Conservation (phyloP, 768 basidiomycete species). For the Lactifluus subvellereus region DNA sequence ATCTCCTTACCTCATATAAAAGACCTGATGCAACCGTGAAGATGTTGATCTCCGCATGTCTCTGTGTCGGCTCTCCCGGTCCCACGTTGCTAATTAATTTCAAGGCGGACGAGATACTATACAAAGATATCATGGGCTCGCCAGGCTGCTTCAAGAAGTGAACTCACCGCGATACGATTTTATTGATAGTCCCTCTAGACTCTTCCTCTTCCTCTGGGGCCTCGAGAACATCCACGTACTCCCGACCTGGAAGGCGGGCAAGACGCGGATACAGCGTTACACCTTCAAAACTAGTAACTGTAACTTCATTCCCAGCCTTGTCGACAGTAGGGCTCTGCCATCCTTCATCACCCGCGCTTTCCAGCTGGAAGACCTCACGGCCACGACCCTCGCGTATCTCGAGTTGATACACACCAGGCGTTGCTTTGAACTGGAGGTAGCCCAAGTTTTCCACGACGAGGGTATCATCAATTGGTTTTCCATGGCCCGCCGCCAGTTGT, state of each 20-base stretch:
- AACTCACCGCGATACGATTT: slow-evolving; percentile 48
- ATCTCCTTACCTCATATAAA: slow-evolving; percentile 73
- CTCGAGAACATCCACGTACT: slow-evolving; percentile 71
- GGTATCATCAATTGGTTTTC: slow-evolving; percentile 66
- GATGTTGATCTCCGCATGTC: slow-evolving; percentile 93
- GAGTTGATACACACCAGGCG: slow-evolving; percentile 80
- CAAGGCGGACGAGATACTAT: slow-evolving; percentile 30
- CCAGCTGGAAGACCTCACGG: slow-evolving; percentile 70
- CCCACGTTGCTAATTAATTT: slow-evolving; percentile 16
- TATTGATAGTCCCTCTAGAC: slow-evolving; percentile 40
- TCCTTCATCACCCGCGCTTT: slow-evolving; percentile 84
- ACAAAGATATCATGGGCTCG: slow-evolving; percentile 14
- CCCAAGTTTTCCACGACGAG: slow-evolving; percentile 92
- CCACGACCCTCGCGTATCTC: slow-evolving; percentile 81
- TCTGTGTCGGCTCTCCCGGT: slow-evolving; percentile 25
- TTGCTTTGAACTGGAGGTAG: slow-evolving; percentile 92
- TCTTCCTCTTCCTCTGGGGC: slow-evolving; percentile 32
- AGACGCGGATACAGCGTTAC: slow-evolving; percentile 83
- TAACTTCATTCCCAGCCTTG: slow-evolving; percentile 66
- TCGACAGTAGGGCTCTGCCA: slow-evolving; percentile 75
- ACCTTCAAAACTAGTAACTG: slow-evolving; percentile 86
- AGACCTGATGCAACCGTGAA: slow-evolving; percentile 98
- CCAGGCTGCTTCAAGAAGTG: not conserved
- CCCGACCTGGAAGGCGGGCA: slow-evolving; percentile 65
- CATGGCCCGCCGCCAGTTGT: slow-evolving; percentile 53